Evolutionary conservation across 2,329 filamentous ascomycete genomes (phyloP), one percentile per base, ranked within the genome.

Genomic region (Colletotrichum echinochloae): DNA sequence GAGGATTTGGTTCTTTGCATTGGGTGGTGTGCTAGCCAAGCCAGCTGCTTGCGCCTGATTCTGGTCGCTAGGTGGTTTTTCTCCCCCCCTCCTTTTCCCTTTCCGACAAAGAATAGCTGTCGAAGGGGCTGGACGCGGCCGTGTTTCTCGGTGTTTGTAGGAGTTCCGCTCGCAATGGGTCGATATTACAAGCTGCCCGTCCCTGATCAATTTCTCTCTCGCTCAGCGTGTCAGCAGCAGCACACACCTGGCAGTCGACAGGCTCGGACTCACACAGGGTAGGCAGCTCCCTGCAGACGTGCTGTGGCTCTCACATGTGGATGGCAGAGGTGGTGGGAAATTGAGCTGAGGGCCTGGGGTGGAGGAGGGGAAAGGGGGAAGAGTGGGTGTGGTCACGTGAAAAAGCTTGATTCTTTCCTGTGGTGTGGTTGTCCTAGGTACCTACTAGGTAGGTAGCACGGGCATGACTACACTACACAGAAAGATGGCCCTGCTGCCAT

Each of bases 341-440:
- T 70, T 57, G 67, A n/a, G 57, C 65, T 35, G 66, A 54, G 8
- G 35, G 20, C 9, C 6, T 18, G 11, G 46, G 48, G 60, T 46
- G 44, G 57, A 35, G 46, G 60, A 51, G 23, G 55, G 66, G 48
- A n/a, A n/a, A n/a, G 48, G 60, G 54, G 44, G 57, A 35, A 52
- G 60, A 51, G 23, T 57, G 66, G 48, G 55, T 16, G 18, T 41
- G 62, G 49, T 54, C 37, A 60, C 37, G 60, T 26, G 54, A 44
- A 64, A 70, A 70, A 70, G 67, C 67, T 70, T 70, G 67, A 62
- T 70, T 62, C 11, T 62, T 54, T 30, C 30, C 8, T 46, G 44
- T 46, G 44, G 20, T 23, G n/a, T 56, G 55, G 41, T n/a, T n/a
- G 8, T 33, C 30, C 8, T 33, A 8, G 30, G 46, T 23, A 12